These are phyloP conservation scores for Dothidotthia symphoricarpi DNA, from an alignment of 2,329 filamentous ascomycete genomes.

Conservation along the genomic window DNA sequence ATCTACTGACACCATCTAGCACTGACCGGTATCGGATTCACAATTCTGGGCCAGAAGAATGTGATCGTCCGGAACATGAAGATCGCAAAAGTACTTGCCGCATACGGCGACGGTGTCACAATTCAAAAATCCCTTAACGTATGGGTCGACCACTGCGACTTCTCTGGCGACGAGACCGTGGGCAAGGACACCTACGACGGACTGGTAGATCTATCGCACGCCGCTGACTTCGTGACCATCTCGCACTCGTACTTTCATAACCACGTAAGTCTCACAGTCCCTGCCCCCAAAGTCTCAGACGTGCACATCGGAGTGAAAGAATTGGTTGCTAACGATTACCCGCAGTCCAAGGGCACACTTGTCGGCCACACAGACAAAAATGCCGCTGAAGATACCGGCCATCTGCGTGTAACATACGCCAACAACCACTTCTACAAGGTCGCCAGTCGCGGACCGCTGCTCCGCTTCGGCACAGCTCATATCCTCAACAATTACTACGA, in stretches of 20 bases:
- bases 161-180: constrained; percentile 49
- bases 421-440: constrained; percentile 66
- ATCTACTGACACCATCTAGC: constrained; percentile 42
- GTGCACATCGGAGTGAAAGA: no score
- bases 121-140: constrained; percentile 57
- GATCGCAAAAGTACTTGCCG: constrained; percentile 55
- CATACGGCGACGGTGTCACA: constrained; percentile 59
- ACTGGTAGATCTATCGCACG: constrained; percentile 61
- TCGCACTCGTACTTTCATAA: constrained; percentile 52
- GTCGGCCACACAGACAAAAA: constrained; percentile 61
- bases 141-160: constrained; percentile 65
- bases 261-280: constrained; percentile 39
- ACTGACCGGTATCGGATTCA: constrained; percentile 50
- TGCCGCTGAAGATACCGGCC: constrained; percentile 54
- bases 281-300: no score
- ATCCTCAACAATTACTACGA: constrained; percentile 53
- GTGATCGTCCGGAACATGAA: constrained; percentile 64
- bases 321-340: constrained; percentile 2
- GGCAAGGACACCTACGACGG: constrained; percentile 30
- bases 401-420: constrained; percentile 62
- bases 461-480: constrained; percentile 66
- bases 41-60: constrained; percentile 55
- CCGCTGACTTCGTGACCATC: constrained; percentile 59
- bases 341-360: constrained; percentile 58
- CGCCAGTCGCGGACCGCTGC: constrained; percentile 60